Percentiles rank a stretch among this genome's conserved stretches.
These are phyloP conservation scores for Daphne laureola DNA, from an alignment of 441 rosid genomes.

Conservation along the genomic window DNA sequence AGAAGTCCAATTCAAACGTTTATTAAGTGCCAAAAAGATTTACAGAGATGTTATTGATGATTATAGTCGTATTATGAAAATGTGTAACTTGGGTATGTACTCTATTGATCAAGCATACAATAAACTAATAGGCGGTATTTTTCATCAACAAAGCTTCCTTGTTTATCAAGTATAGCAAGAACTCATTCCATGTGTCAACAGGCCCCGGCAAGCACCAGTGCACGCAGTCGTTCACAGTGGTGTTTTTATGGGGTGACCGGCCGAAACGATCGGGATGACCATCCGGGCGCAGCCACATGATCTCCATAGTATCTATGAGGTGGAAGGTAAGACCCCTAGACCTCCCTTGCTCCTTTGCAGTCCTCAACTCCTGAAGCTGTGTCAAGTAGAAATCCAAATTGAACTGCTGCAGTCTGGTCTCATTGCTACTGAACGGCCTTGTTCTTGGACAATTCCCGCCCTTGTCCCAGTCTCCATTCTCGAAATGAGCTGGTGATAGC, in stretches of 20 bases:
- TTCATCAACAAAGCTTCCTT: conserved; percentile 20
- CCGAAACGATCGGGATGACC: conserved; percentile 69
- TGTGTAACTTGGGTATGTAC: no score
- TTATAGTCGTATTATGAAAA: no score
- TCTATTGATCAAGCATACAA: neutral
- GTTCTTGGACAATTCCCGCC: conserved; percentile 63
- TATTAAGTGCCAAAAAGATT: no score
- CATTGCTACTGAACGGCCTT: conserved; percentile 37
- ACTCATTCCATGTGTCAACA: conserved; percentile 75
- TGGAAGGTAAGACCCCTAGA: conserved; percentile 32
- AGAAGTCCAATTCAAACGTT: no score
- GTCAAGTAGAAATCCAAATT: conserved; percentile 38
- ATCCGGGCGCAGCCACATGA: conserved; percentile 73
- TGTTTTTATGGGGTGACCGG: conserved; percentile 30
- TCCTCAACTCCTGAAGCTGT: conserved; percentile 53
- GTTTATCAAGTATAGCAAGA: conserved; percentile 47
- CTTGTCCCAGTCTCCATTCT: conserved; percentile 58
- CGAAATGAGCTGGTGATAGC: conserved; percentile 62
- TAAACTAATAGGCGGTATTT: conserved; percentile 4
- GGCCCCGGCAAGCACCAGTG: conserved; percentile 97
- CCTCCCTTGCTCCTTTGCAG: conserved; percentile 38
- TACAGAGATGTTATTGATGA: no score
- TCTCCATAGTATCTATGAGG: conserved; percentile 52
- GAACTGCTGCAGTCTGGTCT: conserved; percentile 37
- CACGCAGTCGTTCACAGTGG: conserved; percentile 53